These are phyloP conservation scores for Rhododendron vialii DNA, from an alignment of 148 eudicot species.

Conservation along the genomic window DNA sequence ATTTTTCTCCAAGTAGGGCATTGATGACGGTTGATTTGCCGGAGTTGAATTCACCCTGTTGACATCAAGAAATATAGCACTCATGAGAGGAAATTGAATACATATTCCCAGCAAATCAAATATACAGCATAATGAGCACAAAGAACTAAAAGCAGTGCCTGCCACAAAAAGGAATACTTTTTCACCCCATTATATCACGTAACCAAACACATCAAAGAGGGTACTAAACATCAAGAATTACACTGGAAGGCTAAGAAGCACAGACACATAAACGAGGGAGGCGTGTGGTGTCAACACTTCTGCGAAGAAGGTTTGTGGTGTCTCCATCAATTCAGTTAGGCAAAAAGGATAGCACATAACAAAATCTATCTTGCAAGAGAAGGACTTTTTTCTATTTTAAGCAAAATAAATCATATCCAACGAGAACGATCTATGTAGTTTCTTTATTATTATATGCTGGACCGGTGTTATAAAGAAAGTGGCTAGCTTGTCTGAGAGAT, in stretches of 20 bases:
- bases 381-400: neutral
- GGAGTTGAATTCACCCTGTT: conserved; percentile 94
- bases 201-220: neutral
- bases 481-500: neutral
- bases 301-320: neutral
- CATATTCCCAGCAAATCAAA: neutral
- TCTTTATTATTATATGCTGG: neutral
- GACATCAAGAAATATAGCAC: conserved; percentile 11
- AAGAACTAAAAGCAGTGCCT: neutral
- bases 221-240: neutral
- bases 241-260: neutral
- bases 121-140: neutral
- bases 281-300: neutral
- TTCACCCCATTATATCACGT: neutral
- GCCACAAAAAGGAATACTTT: neutral
- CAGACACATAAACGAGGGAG: neutral
- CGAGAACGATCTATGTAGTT: neutral
- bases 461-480: neutral
- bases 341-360: neutral
- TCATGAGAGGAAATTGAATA: neutral
- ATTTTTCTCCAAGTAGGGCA: conserved; percentile 84
- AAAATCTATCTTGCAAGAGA: neutral
- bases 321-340: neutral
- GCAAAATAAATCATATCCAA: neutral
- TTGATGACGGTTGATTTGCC: conserved; percentile 95